phyloP scores from a whole-genome alignment of 805 yeast species.

The Kodamaea fukazawae region DNA sequence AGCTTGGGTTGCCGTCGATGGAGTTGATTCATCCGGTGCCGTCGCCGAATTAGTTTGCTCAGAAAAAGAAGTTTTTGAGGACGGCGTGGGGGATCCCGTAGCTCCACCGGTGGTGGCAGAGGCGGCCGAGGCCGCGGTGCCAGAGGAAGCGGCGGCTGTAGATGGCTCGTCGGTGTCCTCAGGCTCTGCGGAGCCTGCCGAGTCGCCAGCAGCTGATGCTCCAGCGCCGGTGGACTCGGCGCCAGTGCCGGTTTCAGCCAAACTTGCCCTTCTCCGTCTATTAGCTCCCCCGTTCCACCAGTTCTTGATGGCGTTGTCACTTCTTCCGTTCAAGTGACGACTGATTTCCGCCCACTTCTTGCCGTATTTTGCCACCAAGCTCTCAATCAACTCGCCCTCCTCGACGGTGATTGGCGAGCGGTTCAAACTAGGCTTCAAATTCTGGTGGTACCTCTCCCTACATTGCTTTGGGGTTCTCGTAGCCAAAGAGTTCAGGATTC shows the following conservation, averaged over 20 bases:
- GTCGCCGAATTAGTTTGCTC: too few relatives aligned
- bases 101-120: conserved; percentile 1
- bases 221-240: too few relatives aligned
- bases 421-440: conserved; percentile 79
- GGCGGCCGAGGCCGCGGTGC: conserved; percentile 3
- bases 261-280: conserved; percentile 58
- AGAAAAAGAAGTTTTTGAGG: background rate
- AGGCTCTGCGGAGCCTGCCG: too few relatives aligned
- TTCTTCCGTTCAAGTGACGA: conserved; percentile 78
- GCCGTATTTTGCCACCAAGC: conserved; percentile 73
- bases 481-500: conserved; percentile 68
- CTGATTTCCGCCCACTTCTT: conserved; percentile 94
- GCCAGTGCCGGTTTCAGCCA: conserved; percentile 12
- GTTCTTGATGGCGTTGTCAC: conserved; percentile 89
- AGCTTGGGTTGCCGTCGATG: background rate
- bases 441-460: conserved; percentile 88
- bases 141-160: too few relatives aligned
- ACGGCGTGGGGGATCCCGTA: too few relatives aligned
- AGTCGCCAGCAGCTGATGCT: too few relatives aligned
- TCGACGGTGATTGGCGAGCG: conserved; percentile 80
- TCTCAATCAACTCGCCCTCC: conserved; percentile 80
- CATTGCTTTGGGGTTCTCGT: conserved; percentile 90
- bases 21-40: too few relatives aligned
- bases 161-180: too few relatives aligned
- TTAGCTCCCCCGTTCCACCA: conserved; percentile 98